Evolutionary conservation across 2,329 filamentous ascomycete genomes (phyloP), one percentile per base, ranked within the genome.

Genomic region (Lachnellula willkommii): DNA sequence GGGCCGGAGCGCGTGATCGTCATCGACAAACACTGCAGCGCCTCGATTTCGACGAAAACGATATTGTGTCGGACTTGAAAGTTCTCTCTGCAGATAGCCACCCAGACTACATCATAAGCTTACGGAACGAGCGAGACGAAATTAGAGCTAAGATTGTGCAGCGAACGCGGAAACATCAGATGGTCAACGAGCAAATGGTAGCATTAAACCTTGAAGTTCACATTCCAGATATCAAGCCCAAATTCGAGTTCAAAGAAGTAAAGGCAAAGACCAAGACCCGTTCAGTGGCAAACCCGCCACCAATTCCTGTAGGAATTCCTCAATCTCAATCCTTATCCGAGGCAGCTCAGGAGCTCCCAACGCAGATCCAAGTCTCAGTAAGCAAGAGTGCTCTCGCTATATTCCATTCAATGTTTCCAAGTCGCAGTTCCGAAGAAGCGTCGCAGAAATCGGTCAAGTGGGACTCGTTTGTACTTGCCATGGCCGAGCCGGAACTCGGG

Each of bases 341-440:
- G 60, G 52, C 60, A 40, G 22, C 62, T 57, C 17, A 68, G 47
- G 36, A 63, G 51, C 48, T 63, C 56, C 62, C 60, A 68, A 17
- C 35, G 17, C 22, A 5, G 2, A 28, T 51, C 12, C 37, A 17
- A 42, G 20, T 15, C 14, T 4, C 15, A 9, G 37, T 51, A 7
- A 40, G 37, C 35, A 51, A 43, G 17, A 43, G 36, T 22, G 9
- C 37, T 7, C 40, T 42, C n/a, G 22, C 17, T 17, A 8, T 51
- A 24, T 43, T 35, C 37, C 14, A 26, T 11, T 22, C 36, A 7
- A 17, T 51, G 24, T 51, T 42, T 43, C 37, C 22, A 17, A n/a
- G 24, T 6, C 37, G 14, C 3, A 5, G 28, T 7, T 22, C 12
- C 5, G 49, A 35, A 24, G 36, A 51, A n/a, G 5, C 32, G 11